phyloP scores from a whole-genome alignment of 108 stramenopile genomes.

The Cyclotella baltica region DNA sequence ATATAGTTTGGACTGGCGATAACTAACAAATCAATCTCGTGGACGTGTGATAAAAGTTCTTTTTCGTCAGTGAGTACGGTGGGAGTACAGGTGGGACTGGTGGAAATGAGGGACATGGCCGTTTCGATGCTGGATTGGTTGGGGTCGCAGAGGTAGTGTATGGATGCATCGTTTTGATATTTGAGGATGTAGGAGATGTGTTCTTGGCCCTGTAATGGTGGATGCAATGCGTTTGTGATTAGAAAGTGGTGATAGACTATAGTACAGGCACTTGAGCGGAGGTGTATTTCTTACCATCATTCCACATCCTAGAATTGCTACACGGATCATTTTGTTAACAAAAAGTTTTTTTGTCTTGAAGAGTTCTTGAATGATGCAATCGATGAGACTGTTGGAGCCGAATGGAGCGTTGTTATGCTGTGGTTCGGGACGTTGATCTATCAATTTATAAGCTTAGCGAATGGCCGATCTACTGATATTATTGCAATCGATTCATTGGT shows the following conservation, averaged over 20 bases:
- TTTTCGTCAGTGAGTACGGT: slow-evolving; percentile 61
- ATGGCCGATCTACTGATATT: too few relatives aligned
- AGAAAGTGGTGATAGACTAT: neutral
- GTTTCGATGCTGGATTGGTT: slow-evolving; percentile 54
- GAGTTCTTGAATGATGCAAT: neutral
- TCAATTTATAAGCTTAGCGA: too few relatives aligned
- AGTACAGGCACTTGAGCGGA: neutral
- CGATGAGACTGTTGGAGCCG: too few relatives aligned
- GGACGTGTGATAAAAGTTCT: slow-evolving; percentile 63
- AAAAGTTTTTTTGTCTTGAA: neutral
- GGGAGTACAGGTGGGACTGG: neutral
- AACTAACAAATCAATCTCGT: slow-evolving; percentile 79
- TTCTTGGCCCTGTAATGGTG: slow-evolving; percentile 53
- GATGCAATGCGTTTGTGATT: neutral
- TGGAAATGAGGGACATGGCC: slow-evolving; percentile 38
- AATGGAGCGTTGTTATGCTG: neutral
- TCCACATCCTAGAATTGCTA: slow-evolving; percentile 83
- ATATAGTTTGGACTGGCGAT: slow-evolving; percentile 85
- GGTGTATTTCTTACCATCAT: slow-evolving; percentile 54
- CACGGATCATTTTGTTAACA: slow-evolving; percentile 51
- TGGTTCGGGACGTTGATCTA: neutral
- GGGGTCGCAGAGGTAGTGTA: slow-evolving; percentile 85
- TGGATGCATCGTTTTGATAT: slow-evolving; percentile 57
- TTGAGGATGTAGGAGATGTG: slow-evolving; percentile 84
- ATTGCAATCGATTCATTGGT: too few relatives aligned